Conservation (phyloP, 176 grass and related monocot genomes). For the Puccinellia tenuiflora region DNA sequence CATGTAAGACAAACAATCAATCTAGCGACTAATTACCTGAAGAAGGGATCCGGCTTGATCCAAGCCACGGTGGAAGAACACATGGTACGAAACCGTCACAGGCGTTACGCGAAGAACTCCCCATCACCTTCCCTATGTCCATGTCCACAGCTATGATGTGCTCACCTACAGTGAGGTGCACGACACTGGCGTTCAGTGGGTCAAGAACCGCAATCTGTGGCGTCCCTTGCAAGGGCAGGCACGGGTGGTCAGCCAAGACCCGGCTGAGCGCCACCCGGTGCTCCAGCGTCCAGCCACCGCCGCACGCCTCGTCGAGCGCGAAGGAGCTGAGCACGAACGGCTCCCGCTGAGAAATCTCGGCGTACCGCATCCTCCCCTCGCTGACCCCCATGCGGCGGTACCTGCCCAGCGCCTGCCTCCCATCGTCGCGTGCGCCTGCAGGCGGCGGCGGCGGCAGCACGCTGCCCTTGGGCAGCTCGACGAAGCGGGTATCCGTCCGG, state of each 20-base stretch:
- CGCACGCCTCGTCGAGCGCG: neutral
- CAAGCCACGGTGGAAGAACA: neutral
- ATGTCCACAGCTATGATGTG: neutral
- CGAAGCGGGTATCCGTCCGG: neutral
- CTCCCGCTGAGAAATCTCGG: neutral
- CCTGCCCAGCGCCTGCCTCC: neutral
- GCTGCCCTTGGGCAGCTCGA: neutral
- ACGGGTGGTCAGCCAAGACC: neutral
- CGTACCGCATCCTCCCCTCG: neutral
- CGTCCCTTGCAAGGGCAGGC: neutral
- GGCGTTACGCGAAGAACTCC: neutral
- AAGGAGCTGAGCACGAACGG: neutral
- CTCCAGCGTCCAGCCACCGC: slow-evolving; percentile 10
- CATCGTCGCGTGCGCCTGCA: neutral
- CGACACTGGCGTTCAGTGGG: neutral
- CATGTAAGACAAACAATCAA: neutral
- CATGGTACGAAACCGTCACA: neutral
- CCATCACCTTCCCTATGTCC: neutral
- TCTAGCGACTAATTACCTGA: neutral
- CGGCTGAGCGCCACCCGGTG: slow-evolving; percentile 1
- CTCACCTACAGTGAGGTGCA: neutral
- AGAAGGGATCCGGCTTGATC: neutral
- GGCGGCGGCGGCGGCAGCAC: neutral
- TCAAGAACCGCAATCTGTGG: neutral
- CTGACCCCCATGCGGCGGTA: neutral